Percentiles rank a stretch among this genome's conserved stretches.
Conservation (phyloP, 1,139 yeast genomes). For the Barnettozyma hawaiiensis region DNA sequence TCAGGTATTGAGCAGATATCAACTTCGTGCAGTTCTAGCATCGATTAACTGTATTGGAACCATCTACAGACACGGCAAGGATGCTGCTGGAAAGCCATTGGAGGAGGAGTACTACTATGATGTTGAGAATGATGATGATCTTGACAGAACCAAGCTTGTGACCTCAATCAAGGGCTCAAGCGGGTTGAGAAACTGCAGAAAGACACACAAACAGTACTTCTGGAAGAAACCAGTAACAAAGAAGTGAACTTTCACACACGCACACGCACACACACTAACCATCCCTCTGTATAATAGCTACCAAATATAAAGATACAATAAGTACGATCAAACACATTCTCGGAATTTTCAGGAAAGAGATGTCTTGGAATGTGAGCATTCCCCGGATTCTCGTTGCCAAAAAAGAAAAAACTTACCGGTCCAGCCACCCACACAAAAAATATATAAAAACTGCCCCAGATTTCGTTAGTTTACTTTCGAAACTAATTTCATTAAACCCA, state of each 20-base stretch:
- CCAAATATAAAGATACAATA: too few species aligned
- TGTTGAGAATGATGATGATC: constrained; percentile 74
- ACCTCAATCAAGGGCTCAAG: constrained; percentile 74
- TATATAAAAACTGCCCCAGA: background rate
- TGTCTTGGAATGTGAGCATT: too few species aligned
- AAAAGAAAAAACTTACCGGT: background rate
- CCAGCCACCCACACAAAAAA: background rate
- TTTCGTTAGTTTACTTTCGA: background rate
- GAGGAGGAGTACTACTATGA: constrained; percentile 92
- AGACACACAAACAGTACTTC: constrained; percentile 86
- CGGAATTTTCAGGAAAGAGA: background rate
- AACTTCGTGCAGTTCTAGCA: constrained; percentile 38
- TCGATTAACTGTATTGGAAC: constrained; percentile 60
- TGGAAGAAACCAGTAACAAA: constrained; percentile 63
- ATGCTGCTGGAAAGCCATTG: constrained; percentile 91
- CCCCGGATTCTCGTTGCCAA: background rate
- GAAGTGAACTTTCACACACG: too few species aligned
- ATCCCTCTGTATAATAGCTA: too few species aligned
- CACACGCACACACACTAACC: too few species aligned
- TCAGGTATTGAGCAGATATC: constrained; percentile 39
- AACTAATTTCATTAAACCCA: background rate
- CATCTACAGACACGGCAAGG: constrained; percentile 83
- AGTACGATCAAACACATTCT: too few species aligned
- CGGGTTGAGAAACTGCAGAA: constrained; percentile 83
- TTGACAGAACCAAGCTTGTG: constrained; percentile 62